Evolutionary conservation across 2,329 filamentous ascomycete species (phyloP), one percentile per base, ranked within the genome.

Genomic region (Colletotrichum sp.): DNA sequence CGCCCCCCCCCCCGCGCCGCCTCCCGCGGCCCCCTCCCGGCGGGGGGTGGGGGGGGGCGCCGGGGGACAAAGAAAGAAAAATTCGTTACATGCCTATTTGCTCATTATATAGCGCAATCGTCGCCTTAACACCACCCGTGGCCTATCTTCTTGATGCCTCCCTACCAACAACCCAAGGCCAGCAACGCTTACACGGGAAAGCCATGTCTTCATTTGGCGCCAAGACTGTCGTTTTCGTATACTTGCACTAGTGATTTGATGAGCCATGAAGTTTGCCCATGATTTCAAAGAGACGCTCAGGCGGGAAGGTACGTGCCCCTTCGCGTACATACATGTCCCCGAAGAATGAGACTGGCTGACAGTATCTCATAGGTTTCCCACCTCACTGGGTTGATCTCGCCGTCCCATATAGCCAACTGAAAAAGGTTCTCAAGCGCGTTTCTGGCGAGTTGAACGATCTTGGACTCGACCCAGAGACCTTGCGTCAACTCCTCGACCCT

Each of bases 341-440:
- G 57, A 74, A 68, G 13, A 65, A 36, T 52, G 32, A 28, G 28
- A 28, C 13, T 32, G 55, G n/a, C 59, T 62, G 16, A 62, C 52
- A 26, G 15, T 18, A 26, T 13, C 32, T 49, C 21, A n/a, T 68
- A 88, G 93, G 91, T 78, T 98, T 95, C 82, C 95, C 95, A 9
- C 86, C 90, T 66, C 92, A 93, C 81, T 93, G 91, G 91, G 86
- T 96, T 65, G 89, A 93, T 60, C 93, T 92, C 32, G 95, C 95
- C 65, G 95, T 98, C 77, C 95, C 94, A 4, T 98, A 98, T 83
- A 91, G 93, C 60, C 92, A 95, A 84, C 90, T 98, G 72, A 98
- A 98, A 85, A 98, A 98, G 87, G 95, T 94, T 85, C 93, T 98
- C 82, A 96, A 96, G 82, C 93, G 93, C 82, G 93, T 98, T 66